Base-by-base conservation (phyloP, 2,329 filamentous ascomycete species). In the Ophiostoma ulmi region DNA sequence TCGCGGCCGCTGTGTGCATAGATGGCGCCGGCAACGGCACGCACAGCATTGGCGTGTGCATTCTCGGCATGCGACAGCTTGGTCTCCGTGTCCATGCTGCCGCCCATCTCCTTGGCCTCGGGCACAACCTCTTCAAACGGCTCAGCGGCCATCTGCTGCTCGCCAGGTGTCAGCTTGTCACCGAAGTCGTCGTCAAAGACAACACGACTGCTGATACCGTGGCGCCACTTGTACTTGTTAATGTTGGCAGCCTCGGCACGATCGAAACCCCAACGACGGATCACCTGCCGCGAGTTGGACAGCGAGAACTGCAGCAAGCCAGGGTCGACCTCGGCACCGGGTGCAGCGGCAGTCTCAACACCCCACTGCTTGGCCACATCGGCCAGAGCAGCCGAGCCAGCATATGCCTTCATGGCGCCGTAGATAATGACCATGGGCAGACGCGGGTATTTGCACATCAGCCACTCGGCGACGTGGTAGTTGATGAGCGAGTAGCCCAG, bases 241-340 rank as follows among this genome's bases (percentile, higher is more conserved):
- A 83, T 76, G 65, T 82, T 78, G 71, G 80, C 78, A 5, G 80
- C 79, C 76, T 89, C 86, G 61, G 83, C 78, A 65, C 87, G 84
- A 67, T 81, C 80, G 74, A 81, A 86, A 61, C 83, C 85, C 83
- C 82, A 86, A 73, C 77, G 83, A 73, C 77, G 83, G 78, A 82
- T 79, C 68, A 81, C 77, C 31, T 83, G 77, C 26, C 83, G 83
- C 20, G 81, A 77, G 68, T 79, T 77, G 69, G 85, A 80, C 78
- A 81, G 81, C 80, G 81, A 82, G 84, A 93, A 97, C 78, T 98
- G 95, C 72, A 99, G 83, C 70, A 97, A 83, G 6, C 94, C 95
- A 0, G 94, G 90, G 78, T 99, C 95, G 70, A 98, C 94, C 81
- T 98, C 94, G 72, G 88, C 88, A 68, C 94, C 95, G 0, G 95